A percentile compares a stretch with the other conserved stretches of the same genome.
phyloP scores from a whole-genome alignment of 192 early-diverging fungal species.

The Geranomyces variabilis region DNA sequence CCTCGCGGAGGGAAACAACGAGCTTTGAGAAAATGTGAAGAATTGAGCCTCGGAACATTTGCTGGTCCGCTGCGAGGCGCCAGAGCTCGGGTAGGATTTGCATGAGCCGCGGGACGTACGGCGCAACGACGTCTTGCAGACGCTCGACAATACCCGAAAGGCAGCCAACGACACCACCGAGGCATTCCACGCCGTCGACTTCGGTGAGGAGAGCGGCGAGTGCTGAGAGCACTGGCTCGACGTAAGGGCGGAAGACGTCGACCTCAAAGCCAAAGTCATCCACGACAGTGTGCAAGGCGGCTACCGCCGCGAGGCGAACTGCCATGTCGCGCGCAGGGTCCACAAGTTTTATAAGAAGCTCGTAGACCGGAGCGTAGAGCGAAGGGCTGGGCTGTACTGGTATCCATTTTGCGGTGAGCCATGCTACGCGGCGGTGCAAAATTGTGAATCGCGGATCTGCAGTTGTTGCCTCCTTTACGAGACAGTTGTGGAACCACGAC shows the following conservation, averaged over 20 bases:
- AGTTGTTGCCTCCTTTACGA: slow-evolving; percentile 60
- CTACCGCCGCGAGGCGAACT: slow-evolving; percentile 77
- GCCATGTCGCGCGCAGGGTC: slow-evolving; percentile 73
- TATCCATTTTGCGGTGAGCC: slow-evolving; percentile 87
- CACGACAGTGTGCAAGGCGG: slow-evolving; percentile 66
- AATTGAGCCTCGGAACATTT: slow-evolving; percentile 80
- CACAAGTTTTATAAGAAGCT: slow-evolving; percentile 70
- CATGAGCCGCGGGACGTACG: slow-evolving; percentile 73
- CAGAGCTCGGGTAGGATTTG: slow-evolving; percentile 79
- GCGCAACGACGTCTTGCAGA: slow-evolving; percentile 72
- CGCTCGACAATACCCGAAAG: slow-evolving; percentile 77
- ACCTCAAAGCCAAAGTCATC: slow-evolving; percentile 91
- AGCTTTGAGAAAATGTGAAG: slow-evolving; percentile 77
- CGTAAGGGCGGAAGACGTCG: slow-evolving; percentile 65
- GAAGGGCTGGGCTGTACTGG: slow-evolving; percentile 71
- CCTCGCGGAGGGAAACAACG: slow-evolving; percentile 65
- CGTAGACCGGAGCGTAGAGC: slow-evolving; percentile 69
- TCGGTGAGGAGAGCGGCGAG: slow-evolving; percentile 65
- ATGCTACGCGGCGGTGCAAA: slow-evolving; percentile 71
- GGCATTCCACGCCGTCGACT: slow-evolving; percentile 74
- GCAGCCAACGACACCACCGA: slow-evolving; percentile 74
- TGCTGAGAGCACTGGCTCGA: slow-evolving; percentile 60
- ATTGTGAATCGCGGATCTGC: slow-evolving; percentile 44
- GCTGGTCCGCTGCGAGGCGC: slow-evolving; percentile 72
- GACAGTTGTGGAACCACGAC: slow-evolving; percentile 61